phyloP scores from a whole-genome alignment of 2,329 filamentous ascomycete species.

The Botrytis sinoallii region DNA sequence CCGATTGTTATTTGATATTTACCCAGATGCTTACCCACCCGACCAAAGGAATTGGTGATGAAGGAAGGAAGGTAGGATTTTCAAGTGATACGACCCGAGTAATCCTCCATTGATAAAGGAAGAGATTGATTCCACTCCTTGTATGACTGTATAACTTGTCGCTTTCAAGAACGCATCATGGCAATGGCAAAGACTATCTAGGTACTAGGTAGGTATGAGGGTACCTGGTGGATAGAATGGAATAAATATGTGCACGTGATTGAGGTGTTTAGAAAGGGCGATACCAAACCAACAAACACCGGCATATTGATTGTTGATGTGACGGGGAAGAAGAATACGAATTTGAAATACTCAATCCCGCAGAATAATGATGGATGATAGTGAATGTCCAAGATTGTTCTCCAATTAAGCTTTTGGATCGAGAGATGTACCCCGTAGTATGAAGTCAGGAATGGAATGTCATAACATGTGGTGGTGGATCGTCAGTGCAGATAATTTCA shows the following conservation, averaged over 20 bases:
- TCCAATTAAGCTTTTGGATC: not conserved
- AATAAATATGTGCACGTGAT: not conserved
- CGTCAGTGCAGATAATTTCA: not conserved
- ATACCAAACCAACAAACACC: too few species aligned
- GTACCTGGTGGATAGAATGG: not conserved
- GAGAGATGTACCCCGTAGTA: not conserved
- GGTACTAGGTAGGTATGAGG: too few species aligned
- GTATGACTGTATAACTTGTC: not conserved
- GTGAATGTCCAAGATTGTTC: not conserved
- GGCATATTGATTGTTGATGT: too few species aligned
- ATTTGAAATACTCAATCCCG: too few species aligned
- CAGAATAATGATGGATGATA: too few species aligned
- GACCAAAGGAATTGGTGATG: not conserved
- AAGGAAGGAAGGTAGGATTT: conserved; percentile 4
- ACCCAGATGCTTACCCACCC: not conserved
- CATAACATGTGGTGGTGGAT: not conserved
- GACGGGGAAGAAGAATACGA: not conserved
- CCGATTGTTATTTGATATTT: not conserved
- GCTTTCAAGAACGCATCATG: not conserved
- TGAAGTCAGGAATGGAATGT: not conserved
- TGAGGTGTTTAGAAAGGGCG: not conserved
- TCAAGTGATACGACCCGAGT: not conserved
- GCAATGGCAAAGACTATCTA: not conserved
- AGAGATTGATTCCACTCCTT: not conserved
- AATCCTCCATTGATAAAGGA: not conserved